Conservation (phyloP, 2,329 filamentous ascomycete genomes). For the Herpotrichia juniperi region DNA sequence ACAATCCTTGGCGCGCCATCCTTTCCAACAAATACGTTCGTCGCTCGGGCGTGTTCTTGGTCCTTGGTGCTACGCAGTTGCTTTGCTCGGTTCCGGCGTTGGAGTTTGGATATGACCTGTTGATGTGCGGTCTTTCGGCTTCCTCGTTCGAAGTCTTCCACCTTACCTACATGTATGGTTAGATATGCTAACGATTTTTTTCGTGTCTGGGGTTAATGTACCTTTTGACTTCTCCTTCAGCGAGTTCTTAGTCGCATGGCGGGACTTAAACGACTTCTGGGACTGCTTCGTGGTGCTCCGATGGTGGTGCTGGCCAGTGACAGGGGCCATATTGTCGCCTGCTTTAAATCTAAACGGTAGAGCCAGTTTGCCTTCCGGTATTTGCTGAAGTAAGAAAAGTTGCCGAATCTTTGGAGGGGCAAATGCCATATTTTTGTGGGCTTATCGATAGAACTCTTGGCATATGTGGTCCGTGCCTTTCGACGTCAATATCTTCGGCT, state of each 20-base stretch:
- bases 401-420: background rate
- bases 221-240: conserved; percentile 87
- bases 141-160: conserved; percentile 72
- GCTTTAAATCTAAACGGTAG: conserved; percentile 86
- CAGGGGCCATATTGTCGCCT: conserved; percentile 73
- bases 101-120: conserved; percentile 96
- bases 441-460: conserved; percentile 15
- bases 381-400: background rate
- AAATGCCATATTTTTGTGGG: conserved; percentile 9
- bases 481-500: background rate
- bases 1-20: conserved; percentile 89
- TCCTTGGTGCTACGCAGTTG: conserved; percentile 86
- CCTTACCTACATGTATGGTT: conserved; percentile 67
- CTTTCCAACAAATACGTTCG: conserved; percentile 81
- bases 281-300: conserved; percentile 87
- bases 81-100: conserved; percentile 91
- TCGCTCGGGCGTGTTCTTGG: conserved; percentile 79
- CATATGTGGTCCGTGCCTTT: conserved; percentile 1
- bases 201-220: conserved; percentile 42
- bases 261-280: conserved; percentile 92
- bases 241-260: conserved; percentile 85
- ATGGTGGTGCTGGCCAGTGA: conserved; percentile 76
- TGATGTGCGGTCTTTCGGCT: conserved; percentile 89
- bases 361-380: conserved; percentile 35
- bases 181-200: conserved; percentile 14